Evolutionary conservation across 352 stramenopile genomes (phyloP), one percentile per base, ranked within the genome.

Genomic region (Globisporangium cederbergense): DNA sequence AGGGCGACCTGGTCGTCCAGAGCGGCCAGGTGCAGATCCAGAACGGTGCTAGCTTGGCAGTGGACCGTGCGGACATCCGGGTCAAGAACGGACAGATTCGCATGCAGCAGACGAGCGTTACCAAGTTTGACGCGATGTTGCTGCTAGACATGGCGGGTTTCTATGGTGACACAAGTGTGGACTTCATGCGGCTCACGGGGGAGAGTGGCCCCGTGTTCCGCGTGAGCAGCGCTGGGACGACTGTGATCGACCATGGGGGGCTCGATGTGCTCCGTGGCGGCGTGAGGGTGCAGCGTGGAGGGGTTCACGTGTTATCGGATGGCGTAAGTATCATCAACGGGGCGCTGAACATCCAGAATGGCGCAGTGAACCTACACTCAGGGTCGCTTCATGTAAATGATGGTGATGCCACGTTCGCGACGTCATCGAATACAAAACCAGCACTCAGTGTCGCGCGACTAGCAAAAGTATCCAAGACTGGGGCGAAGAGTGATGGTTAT

Each of bases 231-330:
- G 54, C 67, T 9, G 81, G 83, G 2, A 77, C 75, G n/a, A 81
- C 83, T 0, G 70, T 88, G 2, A 79, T 89, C 11, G 71, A 88
- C 36, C 65, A 81, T 36, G 82, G 79, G 18, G 82, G 82, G 0
- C 56, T 91, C 9, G 82, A 89, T 22, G 74, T 91, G 18, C 62
- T 88, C 16, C 74, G 77, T 13, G 82, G 82, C 20, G 82, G 80
- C 20, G 22, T 90, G n/a, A 74, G 74, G 34, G 72, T 91, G 9
- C 71, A 88, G 43, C 71, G 76, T 8, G 82, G 82, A 6, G 82
- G 82, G 2, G 55, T 91, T 5, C 71, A 88, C 36, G 79, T 91
- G 30, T 74, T 89, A 46, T 74, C 75, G 18, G 81, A 86, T 13
- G 83, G 81, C 4, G 66, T 89, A 25, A 74, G 74, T 1, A 65